Conservation (phyloP, 306 rosid species). For the Canavalia ensiformis region DNA sequence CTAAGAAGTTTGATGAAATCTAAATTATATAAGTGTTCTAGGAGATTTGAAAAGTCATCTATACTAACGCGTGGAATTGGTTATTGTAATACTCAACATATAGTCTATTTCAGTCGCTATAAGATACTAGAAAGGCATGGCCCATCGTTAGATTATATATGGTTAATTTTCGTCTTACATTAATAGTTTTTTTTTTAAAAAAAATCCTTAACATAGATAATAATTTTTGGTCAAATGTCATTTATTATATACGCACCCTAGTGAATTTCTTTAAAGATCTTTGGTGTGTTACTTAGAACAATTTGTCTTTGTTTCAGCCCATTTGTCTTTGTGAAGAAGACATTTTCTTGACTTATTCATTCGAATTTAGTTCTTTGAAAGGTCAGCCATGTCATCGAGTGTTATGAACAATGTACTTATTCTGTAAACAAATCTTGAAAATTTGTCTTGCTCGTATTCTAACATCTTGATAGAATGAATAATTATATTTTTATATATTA, state of each 20-base stretch:
- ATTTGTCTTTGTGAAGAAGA: constrained; percentile 52
- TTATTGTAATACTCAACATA: neutral
- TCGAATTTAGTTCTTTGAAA: constrained; percentile 54
- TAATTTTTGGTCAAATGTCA: neutral
- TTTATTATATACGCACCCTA: constrained; percentile 1
- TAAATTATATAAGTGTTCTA: neutral
- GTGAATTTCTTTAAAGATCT: constrained; percentile 42
- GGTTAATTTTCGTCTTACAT: neutral
- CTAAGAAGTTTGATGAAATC: neutral
- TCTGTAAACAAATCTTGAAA: constrained; percentile 42
- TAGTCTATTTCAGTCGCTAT: neutral
- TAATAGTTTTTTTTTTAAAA: neutral
- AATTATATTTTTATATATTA: too few species aligned
- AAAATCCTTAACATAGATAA: neutral
- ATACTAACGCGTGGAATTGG: constrained; percentile 7
- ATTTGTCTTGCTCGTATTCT: constrained; percentile 36
- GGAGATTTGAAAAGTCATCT: neutral
- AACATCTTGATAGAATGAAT: too few species aligned
- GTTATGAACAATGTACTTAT: constrained; percentile 34
- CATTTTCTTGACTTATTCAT: constrained; percentile 47
- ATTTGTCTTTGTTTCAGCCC: constrained; percentile 39
- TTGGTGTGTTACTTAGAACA: constrained; percentile 40
- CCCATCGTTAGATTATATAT: neutral
- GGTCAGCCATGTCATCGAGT: constrained; percentile 51
- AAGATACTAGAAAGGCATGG: neutral